A percentile compares a stretch with the other conserved stretches of the same genome.
phyloP scores from a whole-genome alignment of 495 filamentous ascomycete species.

The Chaetomium fimeti region DNA sequence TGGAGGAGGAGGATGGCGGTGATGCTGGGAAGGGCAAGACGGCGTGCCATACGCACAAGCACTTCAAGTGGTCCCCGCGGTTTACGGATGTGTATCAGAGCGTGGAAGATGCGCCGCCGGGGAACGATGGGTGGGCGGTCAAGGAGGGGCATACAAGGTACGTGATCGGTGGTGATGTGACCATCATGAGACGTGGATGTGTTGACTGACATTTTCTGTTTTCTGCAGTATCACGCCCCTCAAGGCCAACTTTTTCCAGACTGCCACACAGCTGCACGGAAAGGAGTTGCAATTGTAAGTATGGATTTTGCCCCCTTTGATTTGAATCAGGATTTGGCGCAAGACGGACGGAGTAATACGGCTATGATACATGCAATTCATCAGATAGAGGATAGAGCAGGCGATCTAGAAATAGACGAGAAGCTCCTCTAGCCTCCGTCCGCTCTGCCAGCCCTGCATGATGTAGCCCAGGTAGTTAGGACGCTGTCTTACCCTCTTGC shows the following conservation, averaged over 20 bases:
- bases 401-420: slow-evolving; percentile 33
- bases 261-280: slow-evolving; percentile 56
- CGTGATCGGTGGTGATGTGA: slow-evolving; percentile 27
- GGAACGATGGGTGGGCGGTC: slow-evolving; percentile 94
- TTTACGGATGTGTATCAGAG: slow-evolving; percentile 83
- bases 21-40: slow-evolving; percentile 19
- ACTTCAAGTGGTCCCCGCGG: slow-evolving; percentile 91
- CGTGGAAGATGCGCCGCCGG: slow-evolving; percentile 73
- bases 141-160: slow-evolving; percentile 87
- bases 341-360: slow-evolving; percentile 17
- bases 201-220: not conserved
- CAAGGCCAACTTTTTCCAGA: slow-evolving; percentile 88
- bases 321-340: slow-evolving; percentile 4
- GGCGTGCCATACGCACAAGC: slow-evolving; percentile 63
- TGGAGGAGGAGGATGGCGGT: slow-evolving; percentile 31
- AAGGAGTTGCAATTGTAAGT: slow-evolving; percentile 90
- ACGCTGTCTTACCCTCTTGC: slow-evolving; percentile 19
- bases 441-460: slow-evolving; percentile 11
- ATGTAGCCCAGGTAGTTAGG: not conserved
- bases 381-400: slow-evolving; percentile 34
- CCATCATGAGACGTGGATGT: not conserved
- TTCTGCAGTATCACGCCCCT: slow-evolving; percentile 78
- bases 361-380: slow-evolving; percentile 17
- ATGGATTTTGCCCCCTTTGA: slow-evolving; percentile 21
- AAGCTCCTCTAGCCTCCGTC: slow-evolving; percentile 19